A percentile compares a stretch with the other conserved stretches of the same genome.
Evolutionary conservation across 2,329 filamentous ascomycete genomes (phyloP).

Genomic region (Pseudocercospora crystallina): DNA sequence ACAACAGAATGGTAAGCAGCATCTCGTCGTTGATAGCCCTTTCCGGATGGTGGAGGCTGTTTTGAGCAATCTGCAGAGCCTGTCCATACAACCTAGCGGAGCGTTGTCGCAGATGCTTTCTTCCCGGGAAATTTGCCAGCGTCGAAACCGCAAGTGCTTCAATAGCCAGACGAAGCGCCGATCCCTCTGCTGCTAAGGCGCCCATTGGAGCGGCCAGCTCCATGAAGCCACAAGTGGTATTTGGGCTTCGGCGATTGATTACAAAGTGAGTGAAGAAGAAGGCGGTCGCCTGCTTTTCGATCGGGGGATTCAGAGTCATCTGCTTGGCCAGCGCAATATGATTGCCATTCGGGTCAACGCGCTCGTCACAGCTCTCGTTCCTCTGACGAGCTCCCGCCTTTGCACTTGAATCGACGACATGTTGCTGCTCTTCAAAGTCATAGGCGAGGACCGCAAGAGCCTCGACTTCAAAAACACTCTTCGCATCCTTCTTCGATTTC

Average conservation of each 20-base stretch:
- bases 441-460: conserved; percentile 1
- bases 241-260: not conserved
- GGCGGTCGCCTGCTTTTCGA: conserved; percentile 10
- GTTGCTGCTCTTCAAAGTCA: conserved; percentile 3
- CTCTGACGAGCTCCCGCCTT: not conserved
- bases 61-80: conserved; percentile 7
- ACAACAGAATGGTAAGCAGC: conserved; percentile 10
- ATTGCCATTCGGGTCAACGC: not conserved
- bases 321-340: not conserved
- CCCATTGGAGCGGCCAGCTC: conserved; percentile 9
- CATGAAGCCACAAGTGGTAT: conserved; percentile 12
- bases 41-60: conserved; percentile 5
- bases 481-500: conserved; percentile 2
- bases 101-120: conserved; percentile 3
- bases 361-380: not conserved
- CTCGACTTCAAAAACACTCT: conserved; percentile 1
- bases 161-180: conserved; percentile 13
- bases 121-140: conserved; percentile 10
- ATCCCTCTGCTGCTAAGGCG: conserved; percentile 2
- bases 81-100: conserved; percentile 7
- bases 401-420: not conserved
- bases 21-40: conserved; percentile 8
- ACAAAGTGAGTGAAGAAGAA: conserved; percentile 11
- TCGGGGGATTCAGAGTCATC: conserved; percentile 4
- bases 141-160: conserved; percentile 10